Conservation (phyloP, 169 alveolate species). For the Babesia bigemina region DNA sequence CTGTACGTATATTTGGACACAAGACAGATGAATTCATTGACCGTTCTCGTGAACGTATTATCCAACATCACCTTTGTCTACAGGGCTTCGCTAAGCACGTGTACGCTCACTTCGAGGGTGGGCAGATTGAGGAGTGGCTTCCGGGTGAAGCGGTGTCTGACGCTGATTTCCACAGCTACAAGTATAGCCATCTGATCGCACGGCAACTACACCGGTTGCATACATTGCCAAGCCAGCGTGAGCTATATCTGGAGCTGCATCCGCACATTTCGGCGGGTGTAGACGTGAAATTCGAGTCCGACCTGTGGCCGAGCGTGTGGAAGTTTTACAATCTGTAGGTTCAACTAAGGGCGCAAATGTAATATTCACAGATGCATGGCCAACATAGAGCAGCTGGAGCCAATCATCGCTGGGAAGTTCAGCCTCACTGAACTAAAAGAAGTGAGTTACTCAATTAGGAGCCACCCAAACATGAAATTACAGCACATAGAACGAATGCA, state of each 20-base stretch:
- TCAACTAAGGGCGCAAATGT: background rate
- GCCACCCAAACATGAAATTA: background rate
- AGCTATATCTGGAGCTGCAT: slow-evolving; percentile 45
- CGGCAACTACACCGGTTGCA: slow-evolving; percentile 62
- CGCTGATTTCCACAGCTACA: slow-evolving; percentile 63
- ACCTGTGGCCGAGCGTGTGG: slow-evolving; percentile 74
- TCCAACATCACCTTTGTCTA: slow-evolving; percentile 58
- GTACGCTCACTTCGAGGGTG: slow-evolving; percentile 71
- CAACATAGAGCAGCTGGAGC: slow-evolving; percentile 4
- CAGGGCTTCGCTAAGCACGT: slow-evolving; percentile 70
- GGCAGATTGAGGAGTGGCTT: slow-evolving; percentile 79
- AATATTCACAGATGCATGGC: slow-evolving; percentile 14
- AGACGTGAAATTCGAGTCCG: slow-evolving; percentile 52
- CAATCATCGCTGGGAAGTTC: slow-evolving; percentile 6
- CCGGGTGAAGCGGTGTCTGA: slow-evolving; percentile 71
- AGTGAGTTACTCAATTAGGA: slow-evolving; percentile 27
- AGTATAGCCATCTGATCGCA: slow-evolving; percentile 67
- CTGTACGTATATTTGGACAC: slow-evolving; percentile 74
- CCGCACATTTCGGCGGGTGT: slow-evolving; percentile 15
- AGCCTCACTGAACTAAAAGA: slow-evolving; percentile 29
- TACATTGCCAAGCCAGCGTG: slow-evolving; percentile 47
- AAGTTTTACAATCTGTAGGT: slow-evolving; percentile 60
- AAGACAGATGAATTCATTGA: slow-evolving; percentile 72
- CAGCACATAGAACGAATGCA: slow-evolving; percentile 63
- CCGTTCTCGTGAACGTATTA: slow-evolving; percentile 70